phyloP scores from a whole-genome alignment of 345 rosid genomes.

The Boechera retrofracta region DNA sequence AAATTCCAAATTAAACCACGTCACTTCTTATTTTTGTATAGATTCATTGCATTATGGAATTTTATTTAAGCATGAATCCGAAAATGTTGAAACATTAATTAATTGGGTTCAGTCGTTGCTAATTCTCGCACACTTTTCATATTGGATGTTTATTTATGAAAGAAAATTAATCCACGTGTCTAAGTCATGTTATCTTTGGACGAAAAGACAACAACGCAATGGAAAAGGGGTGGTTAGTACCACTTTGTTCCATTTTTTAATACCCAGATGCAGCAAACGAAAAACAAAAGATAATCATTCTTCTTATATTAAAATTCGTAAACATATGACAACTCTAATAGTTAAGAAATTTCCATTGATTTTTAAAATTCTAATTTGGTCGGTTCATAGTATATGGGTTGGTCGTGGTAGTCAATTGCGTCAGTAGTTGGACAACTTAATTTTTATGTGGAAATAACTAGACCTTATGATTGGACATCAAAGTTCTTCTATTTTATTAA shows the following conservation, averaged over 20 bases:
- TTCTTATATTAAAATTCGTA: background rate
- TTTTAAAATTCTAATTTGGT: background rate
- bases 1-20: background rate
- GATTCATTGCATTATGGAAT: background rate
- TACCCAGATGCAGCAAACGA: background rate
- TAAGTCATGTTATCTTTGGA: background rate
- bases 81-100: background rate
- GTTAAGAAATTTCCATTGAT: background rate
- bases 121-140: background rate
- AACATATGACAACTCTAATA: background rate
- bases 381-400: too few relatives aligned
- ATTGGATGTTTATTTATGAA: background rate
- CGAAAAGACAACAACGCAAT: background rate
- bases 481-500: too few relatives aligned
- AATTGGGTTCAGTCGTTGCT: background rate
- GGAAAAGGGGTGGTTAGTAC: background rate
- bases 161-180: background rate
- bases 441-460: too few relatives aligned
- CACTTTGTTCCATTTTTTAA: background rate
- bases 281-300: background rate
- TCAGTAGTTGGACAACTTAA: too few relatives aligned
- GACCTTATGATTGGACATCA: too few relatives aligned
- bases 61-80: background rate
- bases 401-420: too few relatives aligned
- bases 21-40: background rate